Conservation (phyloP, 805 yeast genomes). For the Hanseniaspora nectarophila region DNA sequence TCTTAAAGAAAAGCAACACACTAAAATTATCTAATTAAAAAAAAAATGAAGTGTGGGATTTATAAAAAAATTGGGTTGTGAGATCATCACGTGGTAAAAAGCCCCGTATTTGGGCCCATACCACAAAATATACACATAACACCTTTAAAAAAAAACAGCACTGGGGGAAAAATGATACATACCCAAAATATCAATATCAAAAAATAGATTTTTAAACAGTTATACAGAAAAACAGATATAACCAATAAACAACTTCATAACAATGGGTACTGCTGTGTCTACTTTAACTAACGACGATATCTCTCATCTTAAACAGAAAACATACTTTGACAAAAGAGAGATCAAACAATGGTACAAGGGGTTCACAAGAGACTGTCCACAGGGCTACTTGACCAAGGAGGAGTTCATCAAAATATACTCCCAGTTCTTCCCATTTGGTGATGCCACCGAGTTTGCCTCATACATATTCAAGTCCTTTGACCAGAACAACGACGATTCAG, state of each 20-base stretch:
- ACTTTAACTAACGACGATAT: constrained; percentile 85
- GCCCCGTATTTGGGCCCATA: too few species aligned
- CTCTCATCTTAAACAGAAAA: constrained; percentile 64
- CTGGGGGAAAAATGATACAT: too few species aligned
- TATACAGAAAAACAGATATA: neutral
- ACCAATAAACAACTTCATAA: neutral
- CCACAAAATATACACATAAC: too few species aligned
- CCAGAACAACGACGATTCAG: constrained; percentile 61
- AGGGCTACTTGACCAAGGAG: constrained; percentile 72
- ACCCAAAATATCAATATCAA: too few species aligned
- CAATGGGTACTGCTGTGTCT: constrained; percentile 91
- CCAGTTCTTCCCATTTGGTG: constrained; percentile 97
- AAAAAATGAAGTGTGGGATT: too few species aligned
- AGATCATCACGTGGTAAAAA: too few species aligned
- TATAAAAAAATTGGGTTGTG: too few species aligned
- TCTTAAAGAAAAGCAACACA: too few species aligned
- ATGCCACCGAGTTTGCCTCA: constrained; percentile 81
- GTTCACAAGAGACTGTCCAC: constrained; percentile 83
- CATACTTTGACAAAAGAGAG: constrained; percentile 86
- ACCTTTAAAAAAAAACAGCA: neutral
- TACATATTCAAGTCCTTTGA: constrained; percentile 85
- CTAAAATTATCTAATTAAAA: too few species aligned
- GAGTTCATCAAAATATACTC: constrained; percentile 87
- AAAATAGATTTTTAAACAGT: too few species aligned
- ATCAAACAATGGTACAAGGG: constrained; percentile 98